Evolutionary conservation across 2,329 filamentous ascomycete genomes (phyloP).

Genomic region (Cadophora sp.): DNA sequence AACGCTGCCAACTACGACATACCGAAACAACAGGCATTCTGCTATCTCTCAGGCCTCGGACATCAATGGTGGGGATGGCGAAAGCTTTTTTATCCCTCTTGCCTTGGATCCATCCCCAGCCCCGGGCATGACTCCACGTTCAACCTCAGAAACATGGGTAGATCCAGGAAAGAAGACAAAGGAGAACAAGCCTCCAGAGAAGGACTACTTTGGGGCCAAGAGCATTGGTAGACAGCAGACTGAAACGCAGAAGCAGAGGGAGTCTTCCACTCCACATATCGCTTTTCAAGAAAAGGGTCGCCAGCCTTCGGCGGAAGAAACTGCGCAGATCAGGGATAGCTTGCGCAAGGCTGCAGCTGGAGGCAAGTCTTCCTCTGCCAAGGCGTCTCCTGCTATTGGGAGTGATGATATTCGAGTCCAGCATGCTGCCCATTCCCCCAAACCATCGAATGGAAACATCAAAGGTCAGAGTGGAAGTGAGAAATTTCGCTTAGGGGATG

Average conservation of each 20-base stretch:
- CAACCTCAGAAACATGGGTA: constrained; percentile 54
- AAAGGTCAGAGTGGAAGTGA: constrained; percentile 51
- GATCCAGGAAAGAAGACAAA: constrained; percentile 51
- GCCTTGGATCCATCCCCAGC: constrained; percentile 74
- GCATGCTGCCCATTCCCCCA: constrained; percentile 38
- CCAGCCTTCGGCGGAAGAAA: constrained; percentile 65
- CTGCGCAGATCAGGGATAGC: constrained; percentile 55
- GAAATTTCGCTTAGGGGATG: constrained; percentile 82
- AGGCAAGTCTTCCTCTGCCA: constrained; percentile 34
- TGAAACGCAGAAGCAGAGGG: constrained; percentile 41
- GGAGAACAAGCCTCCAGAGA: constrained; percentile 45
- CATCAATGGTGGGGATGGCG: constrained; percentile 47
- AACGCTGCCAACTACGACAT: constrained; percentile 76
- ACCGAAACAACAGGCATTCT: constrained; percentile 81
- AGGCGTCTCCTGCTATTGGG: constrained; percentile 35
- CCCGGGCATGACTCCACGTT: constrained; percentile 57
- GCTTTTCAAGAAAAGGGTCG: constrained; percentile 87
- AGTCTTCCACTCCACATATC: constrained; percentile 80
- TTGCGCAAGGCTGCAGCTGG: constrained; percentile 48
- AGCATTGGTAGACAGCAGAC: constrained; percentile 50
- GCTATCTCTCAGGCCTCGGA: constrained; percentile 62
- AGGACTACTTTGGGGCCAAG: constrained; percentile 65
- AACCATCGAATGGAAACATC: constrained; percentile 41
- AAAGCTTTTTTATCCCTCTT: constrained; percentile 77
- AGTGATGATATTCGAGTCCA: constrained; percentile 41